Percentiles rank a stretch among this genome's conserved stretches.
Evolutionary conservation across 768 basidiomycete species (phyloP).

Genomic region (Termitomyces sp.): DNA sequence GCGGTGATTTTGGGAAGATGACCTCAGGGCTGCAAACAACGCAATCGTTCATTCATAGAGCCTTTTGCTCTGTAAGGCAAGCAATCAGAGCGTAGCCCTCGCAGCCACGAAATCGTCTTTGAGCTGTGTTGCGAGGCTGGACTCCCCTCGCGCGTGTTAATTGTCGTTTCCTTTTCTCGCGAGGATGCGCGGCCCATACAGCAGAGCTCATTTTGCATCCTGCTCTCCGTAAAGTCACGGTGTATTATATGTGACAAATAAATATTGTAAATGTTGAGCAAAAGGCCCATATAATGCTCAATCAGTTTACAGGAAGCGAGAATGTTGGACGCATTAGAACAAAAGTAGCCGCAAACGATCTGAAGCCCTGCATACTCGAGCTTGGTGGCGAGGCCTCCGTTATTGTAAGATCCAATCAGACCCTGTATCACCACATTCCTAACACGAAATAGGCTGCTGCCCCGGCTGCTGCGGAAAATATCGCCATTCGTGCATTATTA

Average conservation of each 20-base stretch:
- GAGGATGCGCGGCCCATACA: not conserved
- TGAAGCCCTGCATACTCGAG: too few species aligned
- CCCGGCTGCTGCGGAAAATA: not conserved
- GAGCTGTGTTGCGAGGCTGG: not conserved
- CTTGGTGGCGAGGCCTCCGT: too few species aligned
- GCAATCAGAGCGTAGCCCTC: not conserved
- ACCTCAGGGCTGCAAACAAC: too few species aligned
- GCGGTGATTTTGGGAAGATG: too few species aligned
- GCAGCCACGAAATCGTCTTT: not conserved
- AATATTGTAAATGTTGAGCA: not conserved
- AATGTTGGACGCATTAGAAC: not conserved
- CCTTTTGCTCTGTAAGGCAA: not conserved
- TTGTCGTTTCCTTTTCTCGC: not conserved
- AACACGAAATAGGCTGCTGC: not conserved
- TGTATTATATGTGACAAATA: not conserved
- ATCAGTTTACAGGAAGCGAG: not conserved
- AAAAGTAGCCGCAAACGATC: too few species aligned
- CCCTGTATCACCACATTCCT: not conserved
- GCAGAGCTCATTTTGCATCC: not conserved
- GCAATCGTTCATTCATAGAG: too few species aligned
- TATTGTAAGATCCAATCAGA: too few species aligned
- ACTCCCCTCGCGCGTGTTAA: not conserved
- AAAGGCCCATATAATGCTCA: not conserved
- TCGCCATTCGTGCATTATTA: not conserved
- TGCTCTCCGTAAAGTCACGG: not conserved